Conservation (phyloP, 192 early-diverging fungal genomes). For the Coemansia sp. region DNA sequence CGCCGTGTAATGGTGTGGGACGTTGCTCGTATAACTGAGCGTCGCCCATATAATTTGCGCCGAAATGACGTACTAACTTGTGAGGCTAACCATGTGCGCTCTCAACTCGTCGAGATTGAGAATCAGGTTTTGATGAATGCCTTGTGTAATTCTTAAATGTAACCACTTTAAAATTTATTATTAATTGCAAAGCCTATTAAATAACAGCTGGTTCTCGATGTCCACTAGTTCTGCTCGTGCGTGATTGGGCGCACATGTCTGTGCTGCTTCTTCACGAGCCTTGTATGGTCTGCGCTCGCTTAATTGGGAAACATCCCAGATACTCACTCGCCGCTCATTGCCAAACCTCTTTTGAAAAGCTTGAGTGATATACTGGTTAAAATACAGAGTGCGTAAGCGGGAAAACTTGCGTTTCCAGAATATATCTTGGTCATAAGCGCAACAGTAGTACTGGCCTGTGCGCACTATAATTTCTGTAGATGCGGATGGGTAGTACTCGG, state of each 20-base stretch:
- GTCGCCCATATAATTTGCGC: conserved; percentile 24
- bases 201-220: conserved; percentile 2
- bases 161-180: neutral
- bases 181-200: conserved; percentile 4
- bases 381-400: conserved; percentile 21
- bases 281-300: conserved; percentile 25
- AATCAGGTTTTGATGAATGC: conserved; percentile 40
- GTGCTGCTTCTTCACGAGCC: conserved; percentile 15
- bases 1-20: conserved; percentile 40
- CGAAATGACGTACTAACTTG: conserved; percentile 22
- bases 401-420: conserved; percentile 21
- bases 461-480: conserved; percentile 44
- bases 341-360: conserved; percentile 24
- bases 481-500: conserved; percentile 25
- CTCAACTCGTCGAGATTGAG: conserved; percentile 52
- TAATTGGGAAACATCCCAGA: conserved; percentile 53
- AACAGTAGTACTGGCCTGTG: conserved; percentile 57
- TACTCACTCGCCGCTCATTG: conserved; percentile 6
- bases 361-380: conserved; percentile 26
- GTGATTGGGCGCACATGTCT: neutral
- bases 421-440: conserved; percentile 35
- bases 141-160: conserved; percentile 14
- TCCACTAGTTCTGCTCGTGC: conserved; percentile 1
- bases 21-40: conserved; percentile 35
- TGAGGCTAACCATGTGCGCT: conserved; percentile 50